Conservation (phyloP, 2,329 filamentous ascomycete species). For the Cladophialophora chaetospira region DNA sequence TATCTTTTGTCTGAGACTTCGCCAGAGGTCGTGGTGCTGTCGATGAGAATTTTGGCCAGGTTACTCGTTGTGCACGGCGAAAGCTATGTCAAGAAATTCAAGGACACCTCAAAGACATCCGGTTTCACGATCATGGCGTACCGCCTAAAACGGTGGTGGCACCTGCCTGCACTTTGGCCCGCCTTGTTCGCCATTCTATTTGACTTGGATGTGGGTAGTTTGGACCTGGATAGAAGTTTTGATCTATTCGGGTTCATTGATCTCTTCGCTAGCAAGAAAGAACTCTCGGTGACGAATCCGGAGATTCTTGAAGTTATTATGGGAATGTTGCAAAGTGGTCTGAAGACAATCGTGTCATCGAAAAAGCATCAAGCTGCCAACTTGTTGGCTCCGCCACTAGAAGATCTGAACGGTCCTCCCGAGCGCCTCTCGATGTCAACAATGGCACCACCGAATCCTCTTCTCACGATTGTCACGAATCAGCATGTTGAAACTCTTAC, state of each 20-base stretch:
- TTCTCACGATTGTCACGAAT: constrained; percentile 40
- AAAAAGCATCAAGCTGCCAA: constrained; percentile 46
- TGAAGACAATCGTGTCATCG: constrained; percentile 68
- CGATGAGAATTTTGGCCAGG: constrained; percentile 78
- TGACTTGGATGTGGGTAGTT: constrained; percentile 73
- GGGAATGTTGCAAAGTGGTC: constrained; percentile 81
- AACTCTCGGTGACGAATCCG: constrained; percentile 68
- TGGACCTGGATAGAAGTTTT: constrained; percentile 73
- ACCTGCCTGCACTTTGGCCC: constrained; percentile 79
- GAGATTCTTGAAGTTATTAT: constrained; percentile 79
- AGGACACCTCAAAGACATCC: constrained; percentile 68
- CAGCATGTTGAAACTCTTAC: constrained; percentile 69
- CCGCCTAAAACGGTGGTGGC: constrained; percentile 85
- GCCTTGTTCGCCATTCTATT: constrained; percentile 88
- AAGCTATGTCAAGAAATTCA: constrained; percentile 81
- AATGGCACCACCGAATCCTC: constrained; percentile 33
- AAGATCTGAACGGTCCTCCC: constrained; percentile 44
- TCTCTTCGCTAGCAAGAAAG: constrained; percentile 62
- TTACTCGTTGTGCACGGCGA: constrained; percentile 80
- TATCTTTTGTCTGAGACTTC: constrained; percentile 89
- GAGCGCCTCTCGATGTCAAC: constrained; percentile 33
- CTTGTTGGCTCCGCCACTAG: constrained; percentile 23
- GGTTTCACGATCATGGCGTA: constrained; percentile 85
- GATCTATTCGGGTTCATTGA: constrained; percentile 74
- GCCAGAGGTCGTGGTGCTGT: constrained; percentile 76